Base-by-base conservation (phyloP, 352 stramenopile species). In the Globisporangium okanoganense region DNA sequence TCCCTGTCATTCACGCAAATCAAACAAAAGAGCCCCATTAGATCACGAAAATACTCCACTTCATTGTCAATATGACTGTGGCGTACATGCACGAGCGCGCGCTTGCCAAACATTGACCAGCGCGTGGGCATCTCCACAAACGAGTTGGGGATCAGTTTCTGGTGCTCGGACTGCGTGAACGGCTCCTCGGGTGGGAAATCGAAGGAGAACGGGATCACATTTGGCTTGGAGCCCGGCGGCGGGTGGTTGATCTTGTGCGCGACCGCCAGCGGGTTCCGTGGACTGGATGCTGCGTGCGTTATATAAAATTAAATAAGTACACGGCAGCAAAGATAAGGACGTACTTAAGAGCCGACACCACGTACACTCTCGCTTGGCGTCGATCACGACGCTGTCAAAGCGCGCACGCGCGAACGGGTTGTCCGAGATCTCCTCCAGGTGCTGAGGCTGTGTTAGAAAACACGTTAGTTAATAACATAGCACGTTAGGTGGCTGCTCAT, bases 181-280 rank as follows among this genome's bases (percentile, higher is more conserved):
- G 84, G 82, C 51, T 87, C 86, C 77, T 85, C 71, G 1, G 72
- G 75, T 12, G 86, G 85, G 53, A 94, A 95, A 24, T 95, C 82
- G 63, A 90, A 95, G 1, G 76, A 71, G 40, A 95, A 91, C 8
- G 82, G 82, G 56, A 95, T 75, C 3, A 94, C 84, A 25, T 95
- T 95, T 10, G 86, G 86, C 31, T 72, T 64, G 5, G 72, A 79
- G 50, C 79, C 83, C 6, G 62, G 70, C 0, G 86, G 84, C 44
- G 86, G 86, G 29, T 95, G 86, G 62, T 95, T 95, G 64, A 95
- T 92, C 67, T 92, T 94, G 69, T 95, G 86, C 24, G 76, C 86
- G 3, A 95, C 72, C 18, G 80, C 84, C 38, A 94, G 71, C 10
- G 75, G 73, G 48, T 95, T 95, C 5, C 70, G 66, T 1, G 81